Evolutionary conservation across 2,329 filamentous ascomycete species (phyloP).

Genomic region (Penicillium sp.): DNA sequence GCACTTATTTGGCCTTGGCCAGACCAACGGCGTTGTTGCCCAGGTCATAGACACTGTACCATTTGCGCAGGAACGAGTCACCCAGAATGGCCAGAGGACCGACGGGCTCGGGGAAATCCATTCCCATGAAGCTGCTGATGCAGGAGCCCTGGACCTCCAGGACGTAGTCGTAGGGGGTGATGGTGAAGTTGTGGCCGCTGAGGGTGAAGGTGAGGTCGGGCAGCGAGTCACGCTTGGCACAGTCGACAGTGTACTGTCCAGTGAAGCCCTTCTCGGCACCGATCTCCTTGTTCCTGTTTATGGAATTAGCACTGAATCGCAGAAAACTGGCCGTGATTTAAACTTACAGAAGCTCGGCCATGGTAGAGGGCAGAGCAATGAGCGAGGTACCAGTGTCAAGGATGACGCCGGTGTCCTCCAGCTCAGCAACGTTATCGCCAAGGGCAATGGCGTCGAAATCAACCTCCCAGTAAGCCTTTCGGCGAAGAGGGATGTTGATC

Average conservation of each 20-base stretch:
- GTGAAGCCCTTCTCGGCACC: conserved; percentile 97
- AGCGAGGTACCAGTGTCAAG: conserved; percentile 98
- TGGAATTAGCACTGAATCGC: not conserved
- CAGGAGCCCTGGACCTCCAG: conserved; percentile 93
- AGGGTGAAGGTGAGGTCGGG: conserved; percentile 92
- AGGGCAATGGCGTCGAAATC: conserved; percentile 90
- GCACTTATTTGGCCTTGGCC: conserved; percentile 71
- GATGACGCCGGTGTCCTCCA: conserved; percentile 93
- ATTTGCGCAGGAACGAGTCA: conserved; percentile 55
- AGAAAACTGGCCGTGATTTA: conserved; percentile 38
- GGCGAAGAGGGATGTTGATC: conserved; percentile 87
- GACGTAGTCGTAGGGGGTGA: conserved; percentile 87
- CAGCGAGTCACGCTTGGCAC: conserved; percentile 74
- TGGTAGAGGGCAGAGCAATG: conserved; percentile 85
- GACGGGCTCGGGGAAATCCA: conserved; percentile 82
- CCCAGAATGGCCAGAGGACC: conserved; percentile 94
- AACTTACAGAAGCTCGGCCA: conserved; percentile 75
- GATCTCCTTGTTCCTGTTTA: conserved; percentile 79
- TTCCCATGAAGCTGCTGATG: conserved; percentile 96
- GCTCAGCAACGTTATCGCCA: conserved; percentile 78
- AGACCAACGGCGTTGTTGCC: conserved; percentile 86
- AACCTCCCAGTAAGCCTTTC: conserved; percentile 99
- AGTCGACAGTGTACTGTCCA: conserved; percentile 94
- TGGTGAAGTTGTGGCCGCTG: conserved; percentile 88
- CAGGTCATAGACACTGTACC: conserved; percentile 93